phyloP scores from a whole-genome alignment of 2,329 filamentous ascomycete species.

The Cercospora berteroae region DNA sequence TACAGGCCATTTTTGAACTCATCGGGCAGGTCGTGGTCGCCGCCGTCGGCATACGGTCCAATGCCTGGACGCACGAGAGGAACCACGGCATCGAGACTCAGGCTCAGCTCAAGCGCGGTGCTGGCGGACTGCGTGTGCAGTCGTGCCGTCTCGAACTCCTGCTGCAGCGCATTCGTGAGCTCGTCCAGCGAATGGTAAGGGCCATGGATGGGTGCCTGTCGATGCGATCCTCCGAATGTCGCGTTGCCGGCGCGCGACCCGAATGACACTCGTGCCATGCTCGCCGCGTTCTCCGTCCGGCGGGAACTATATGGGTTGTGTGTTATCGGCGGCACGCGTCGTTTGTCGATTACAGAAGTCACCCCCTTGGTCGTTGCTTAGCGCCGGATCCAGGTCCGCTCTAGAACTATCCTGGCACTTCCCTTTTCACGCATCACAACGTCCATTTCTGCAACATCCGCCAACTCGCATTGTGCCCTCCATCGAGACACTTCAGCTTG shows the following conservation, averaged over 20 bases:
- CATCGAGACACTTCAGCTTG: neutral
- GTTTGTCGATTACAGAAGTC: neutral
- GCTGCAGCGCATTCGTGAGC: constrained; percentile 24
- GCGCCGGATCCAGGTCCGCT: neutral
- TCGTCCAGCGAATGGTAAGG: constrained; percentile 27
- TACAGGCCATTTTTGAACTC: constrained; percentile 29
- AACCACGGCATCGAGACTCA: constrained; percentile 25
- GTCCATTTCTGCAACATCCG: neutral
- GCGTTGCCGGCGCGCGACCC: constrained; percentile 29
- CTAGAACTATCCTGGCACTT: neutral
- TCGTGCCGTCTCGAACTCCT: constrained; percentile 21
- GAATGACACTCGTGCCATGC: constrained; percentile 29
- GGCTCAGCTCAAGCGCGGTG: constrained; percentile 29
- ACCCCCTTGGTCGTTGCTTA: neutral
- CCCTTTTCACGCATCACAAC: neutral
- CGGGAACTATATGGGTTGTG: neutral
- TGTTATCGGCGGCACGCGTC: neutral
- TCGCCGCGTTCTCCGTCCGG: neutral
- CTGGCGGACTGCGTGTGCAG: constrained; percentile 22
- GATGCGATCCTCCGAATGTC: constrained; percentile 8
- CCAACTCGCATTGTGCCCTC: neutral
- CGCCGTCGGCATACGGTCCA: constrained; percentile 33
- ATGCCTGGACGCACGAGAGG: constrained; percentile 32
- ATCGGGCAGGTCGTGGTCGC: constrained; percentile 31
- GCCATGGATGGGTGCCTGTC: constrained; percentile 17